These are phyloP conservation scores for Aspergillus floridensis DNA, from an alignment of 2,329 filamentous ascomycete genomes.

Conservation along the genomic window DNA sequence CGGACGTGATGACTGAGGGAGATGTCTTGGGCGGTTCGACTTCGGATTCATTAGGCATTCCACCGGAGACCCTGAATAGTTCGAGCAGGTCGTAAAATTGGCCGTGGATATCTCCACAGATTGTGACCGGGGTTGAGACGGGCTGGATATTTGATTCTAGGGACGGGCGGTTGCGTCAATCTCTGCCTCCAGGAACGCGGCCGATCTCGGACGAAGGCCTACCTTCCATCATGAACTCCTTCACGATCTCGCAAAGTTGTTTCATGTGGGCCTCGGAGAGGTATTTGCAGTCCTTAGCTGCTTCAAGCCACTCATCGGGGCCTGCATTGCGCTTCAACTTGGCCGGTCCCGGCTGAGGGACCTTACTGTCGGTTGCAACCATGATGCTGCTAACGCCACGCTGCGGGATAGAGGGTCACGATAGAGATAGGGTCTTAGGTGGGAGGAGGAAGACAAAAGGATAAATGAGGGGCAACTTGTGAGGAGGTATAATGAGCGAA, in stretches of 20 bases:
- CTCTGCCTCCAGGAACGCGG: background rate
- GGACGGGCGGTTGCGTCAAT: constrained; percentile 13
- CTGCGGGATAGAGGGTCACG: background rate
- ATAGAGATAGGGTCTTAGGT: background rate
- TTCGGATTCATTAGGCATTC: constrained; percentile 84
- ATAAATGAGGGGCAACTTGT: background rate
- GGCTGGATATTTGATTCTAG: constrained; percentile 97
- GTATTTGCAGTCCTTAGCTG: constrained; percentile 96
- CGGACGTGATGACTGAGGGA: constrained; percentile 77
- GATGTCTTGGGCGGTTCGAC: constrained; percentile 66
- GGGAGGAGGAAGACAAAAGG: background rate
- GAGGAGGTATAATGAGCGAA: background rate
- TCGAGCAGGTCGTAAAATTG: constrained; percentile 98
- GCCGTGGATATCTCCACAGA: constrained; percentile 97
- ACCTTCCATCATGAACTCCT: constrained; percentile 99
- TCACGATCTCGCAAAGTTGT: constrained; percentile 96
- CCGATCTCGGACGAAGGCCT: constrained; percentile 14
- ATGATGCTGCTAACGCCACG: constrained; percentile 22
- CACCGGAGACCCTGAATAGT: constrained; percentile 92
- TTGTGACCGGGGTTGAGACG: constrained; percentile 92
- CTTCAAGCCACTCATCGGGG: constrained; percentile 92
- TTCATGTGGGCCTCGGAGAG: constrained; percentile 97
- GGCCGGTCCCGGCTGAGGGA: constrained; percentile 89
- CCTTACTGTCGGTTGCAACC: constrained; percentile 53
- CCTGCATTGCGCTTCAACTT: constrained; percentile 79